These are phyloP conservation scores for Wickerhamomyces chambardii DNA, from an alignment of 805 yeast species.

Conservation along the genomic window DNA sequence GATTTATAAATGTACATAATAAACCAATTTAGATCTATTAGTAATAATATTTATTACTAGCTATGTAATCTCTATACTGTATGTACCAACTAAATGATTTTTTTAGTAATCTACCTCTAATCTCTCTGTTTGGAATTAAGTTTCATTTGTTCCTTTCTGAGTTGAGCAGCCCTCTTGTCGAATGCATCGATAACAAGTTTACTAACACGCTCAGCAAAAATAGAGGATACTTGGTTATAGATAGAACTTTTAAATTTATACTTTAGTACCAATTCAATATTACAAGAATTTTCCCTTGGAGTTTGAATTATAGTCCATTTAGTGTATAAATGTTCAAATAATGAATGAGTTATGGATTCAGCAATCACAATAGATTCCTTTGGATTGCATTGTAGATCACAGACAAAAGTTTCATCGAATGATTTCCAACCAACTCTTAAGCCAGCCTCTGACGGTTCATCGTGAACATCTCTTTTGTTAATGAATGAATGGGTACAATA, in stretches of 20 bases:
- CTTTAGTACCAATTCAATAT: conserved; percentile 50
- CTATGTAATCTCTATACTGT: too few relatives aligned
- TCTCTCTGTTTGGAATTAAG: too few relatives aligned
- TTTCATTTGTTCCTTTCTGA: conserved; percentile 12
- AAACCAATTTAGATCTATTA: too few relatives aligned
- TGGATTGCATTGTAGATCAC: conserved; percentile 28
- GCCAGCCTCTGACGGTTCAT: conserved; percentile 58
- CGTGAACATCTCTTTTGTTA: conserved; percentile 28
- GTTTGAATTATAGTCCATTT: conserved; percentile 61
- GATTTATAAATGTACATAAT: conserved; percentile 20
- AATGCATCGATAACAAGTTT: conserved; percentile 73
- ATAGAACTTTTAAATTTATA: conserved; percentile 67
- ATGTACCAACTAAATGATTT: too few relatives aligned
- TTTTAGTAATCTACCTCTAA: too few relatives aligned
- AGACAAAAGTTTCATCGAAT: conserved; percentile 70
- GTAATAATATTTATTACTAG: too few relatives aligned
- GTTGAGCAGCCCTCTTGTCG: conserved; percentile 46
- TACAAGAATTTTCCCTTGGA: conserved; percentile 28
- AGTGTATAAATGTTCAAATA: conserved; percentile 60
- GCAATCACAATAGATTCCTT: conserved; percentile 11
- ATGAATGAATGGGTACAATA: conserved; percentile 69
- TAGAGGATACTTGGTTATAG: conserved; percentile 64
- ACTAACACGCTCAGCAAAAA: conserved; percentile 72
- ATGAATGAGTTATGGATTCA: conserved; percentile 50
- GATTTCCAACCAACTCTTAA: conserved; percentile 74